Evolutionary conservation across 2,329 filamentous ascomycete genomes (phyloP), one percentile per base, ranked within the genome.

Genomic region (Reticulascus tulasneorum): DNA sequence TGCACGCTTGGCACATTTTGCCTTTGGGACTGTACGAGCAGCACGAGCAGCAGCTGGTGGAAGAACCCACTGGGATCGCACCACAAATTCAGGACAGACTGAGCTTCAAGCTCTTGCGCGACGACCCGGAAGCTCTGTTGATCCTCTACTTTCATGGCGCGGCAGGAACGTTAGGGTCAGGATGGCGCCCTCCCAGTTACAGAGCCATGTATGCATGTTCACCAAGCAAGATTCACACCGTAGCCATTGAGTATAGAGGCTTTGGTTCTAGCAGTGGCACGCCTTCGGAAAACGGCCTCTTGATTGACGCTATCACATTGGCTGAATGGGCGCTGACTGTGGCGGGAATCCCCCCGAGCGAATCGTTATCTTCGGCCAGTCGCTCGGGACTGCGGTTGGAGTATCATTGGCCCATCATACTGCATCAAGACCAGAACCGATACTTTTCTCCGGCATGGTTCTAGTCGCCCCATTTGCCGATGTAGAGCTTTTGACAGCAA

Each of bases 1-100:
- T 90, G 4, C 84, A 84, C 50, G 82, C 80, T 26, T 90, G 84
- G 84, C 84, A 89, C 55, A 69, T 90, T 26, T 62, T 88, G n/a
- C 84, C 85, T 0, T 56, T 84, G 2, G 75, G 76, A 39, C 59
- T 84, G 2, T 88, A 86, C 53, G 64, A 68, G 3, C 62, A 75
- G 40, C 67, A 86, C 48, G 77, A 84, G 49, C 54, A 67, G 13
- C 45, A 55, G 11, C 58, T 75, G 2, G 20, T 60, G 5, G 38
- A 49, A 9, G 66, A 76, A 40, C 52, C 64, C 8, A 38, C 52
- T 1, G 67, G 64, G 53, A 3, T 67, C n/a, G n/a, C n/a, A n/a
- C n/a, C n/a, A n/a, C n/a, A n/a, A 43, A 53, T 71, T 35, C 60
- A 48, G 3, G 39, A 52, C 5, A 54, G 57, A 1, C 33, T 63